phyloP scores from a whole-genome alignment of 106 monocot species.

The Chionographis japonica region DNA sequence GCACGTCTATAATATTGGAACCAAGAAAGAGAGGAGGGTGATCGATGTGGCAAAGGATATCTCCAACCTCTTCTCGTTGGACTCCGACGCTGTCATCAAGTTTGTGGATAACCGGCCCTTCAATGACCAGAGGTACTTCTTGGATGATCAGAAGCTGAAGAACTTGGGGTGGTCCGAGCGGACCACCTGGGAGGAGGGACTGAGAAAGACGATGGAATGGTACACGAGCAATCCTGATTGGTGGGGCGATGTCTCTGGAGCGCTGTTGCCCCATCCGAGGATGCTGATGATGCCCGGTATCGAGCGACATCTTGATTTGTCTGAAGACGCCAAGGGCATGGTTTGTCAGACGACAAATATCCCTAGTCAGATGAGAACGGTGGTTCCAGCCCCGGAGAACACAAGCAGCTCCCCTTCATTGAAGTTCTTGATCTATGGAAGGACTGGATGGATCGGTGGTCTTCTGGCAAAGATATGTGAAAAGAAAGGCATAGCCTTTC shows the following conservation, averaged over 20 bases:
- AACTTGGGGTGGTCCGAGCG: slow-evolving; percentile 44
- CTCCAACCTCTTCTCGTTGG: slow-evolving; percentile 19
- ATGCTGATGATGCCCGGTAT: slow-evolving; percentile 49
- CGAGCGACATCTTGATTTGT: slow-evolving; percentile 13
- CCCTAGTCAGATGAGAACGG: neutral
- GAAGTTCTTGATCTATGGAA: slow-evolving; percentile 57
- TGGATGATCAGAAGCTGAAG: slow-evolving; percentile 62
- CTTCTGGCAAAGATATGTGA: slow-evolving; percentile 50
- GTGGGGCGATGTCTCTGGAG: slow-evolving; percentile 49
- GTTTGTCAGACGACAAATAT: slow-evolving; percentile 11
- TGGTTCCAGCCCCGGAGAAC: slow-evolving; percentile 1
- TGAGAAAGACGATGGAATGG: slow-evolving; percentile 59
- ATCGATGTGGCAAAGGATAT: slow-evolving; percentile 30
- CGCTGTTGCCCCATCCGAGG: slow-evolving; percentile 52
- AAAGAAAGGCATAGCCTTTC: slow-evolving; percentile 39
- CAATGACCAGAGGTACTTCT: slow-evolving; percentile 55
- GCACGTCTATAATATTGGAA: slow-evolving; percentile 15
- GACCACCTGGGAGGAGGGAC: slow-evolving; percentile 50
- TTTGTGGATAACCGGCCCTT: slow-evolving; percentile 58
- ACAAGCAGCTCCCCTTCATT: slow-evolving; percentile 5
- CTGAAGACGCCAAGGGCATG: slow-evolving; percentile 25
- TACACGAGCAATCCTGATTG: slow-evolving; percentile 44
- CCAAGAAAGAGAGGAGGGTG: slow-evolving; percentile 27
- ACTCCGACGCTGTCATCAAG: slow-evolving; percentile 13
- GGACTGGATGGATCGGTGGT: slow-evolving; percentile 63